These are phyloP conservation scores for Podaxis carcinomalis DNA, from an alignment of 768 basidiomycete genomes.

Conservation along the genomic window DNA sequence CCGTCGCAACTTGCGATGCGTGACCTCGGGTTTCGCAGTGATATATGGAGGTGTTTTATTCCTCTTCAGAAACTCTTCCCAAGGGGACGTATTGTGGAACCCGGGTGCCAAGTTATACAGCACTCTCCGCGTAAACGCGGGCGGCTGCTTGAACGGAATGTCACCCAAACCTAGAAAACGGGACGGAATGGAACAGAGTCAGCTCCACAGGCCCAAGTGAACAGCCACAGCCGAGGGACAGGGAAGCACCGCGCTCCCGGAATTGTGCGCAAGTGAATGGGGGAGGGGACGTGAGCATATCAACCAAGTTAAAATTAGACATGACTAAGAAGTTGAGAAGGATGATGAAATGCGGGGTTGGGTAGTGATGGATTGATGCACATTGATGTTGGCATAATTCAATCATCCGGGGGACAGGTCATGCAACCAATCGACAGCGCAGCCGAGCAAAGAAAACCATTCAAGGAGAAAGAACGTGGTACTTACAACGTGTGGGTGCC, in stretches of 20 bases:
- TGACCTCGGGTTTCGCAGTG: constrained; percentile 59
- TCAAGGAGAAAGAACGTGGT: constrained; percentile 15
- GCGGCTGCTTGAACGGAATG: constrained; percentile 71
- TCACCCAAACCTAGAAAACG: constrained; percentile 54
- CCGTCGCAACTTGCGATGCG: constrained; percentile 41
- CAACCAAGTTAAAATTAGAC: background rate
- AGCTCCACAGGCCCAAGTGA: constrained; percentile 6
- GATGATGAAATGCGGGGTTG: constrained; percentile 12
- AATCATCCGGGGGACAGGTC: constrained; percentile 7
- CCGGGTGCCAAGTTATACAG: constrained; percentile 64
- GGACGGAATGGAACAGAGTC: constrained; percentile 8
- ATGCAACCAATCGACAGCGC: constrained; percentile 10
- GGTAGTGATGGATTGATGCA: constrained; percentile 5
- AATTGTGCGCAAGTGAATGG: background rate
- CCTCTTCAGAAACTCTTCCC: constrained; percentile 64
- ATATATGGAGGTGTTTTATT: constrained; percentile 66
- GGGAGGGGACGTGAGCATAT: background rate
- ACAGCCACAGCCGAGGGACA: constrained; percentile 9
- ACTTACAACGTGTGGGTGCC: constrained; percentile 72
- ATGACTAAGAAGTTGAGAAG: constrained; percentile 1
- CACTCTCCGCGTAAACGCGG: constrained; percentile 60
- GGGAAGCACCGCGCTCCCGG: background rate
- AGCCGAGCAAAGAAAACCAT: background rate
- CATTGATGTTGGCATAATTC: background rate
- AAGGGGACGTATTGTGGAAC: constrained; percentile 53